Evolutionary conservation across 1,284 basidiomycete species (phyloP).

Genomic region (Trichosporon sp.): DNA sequence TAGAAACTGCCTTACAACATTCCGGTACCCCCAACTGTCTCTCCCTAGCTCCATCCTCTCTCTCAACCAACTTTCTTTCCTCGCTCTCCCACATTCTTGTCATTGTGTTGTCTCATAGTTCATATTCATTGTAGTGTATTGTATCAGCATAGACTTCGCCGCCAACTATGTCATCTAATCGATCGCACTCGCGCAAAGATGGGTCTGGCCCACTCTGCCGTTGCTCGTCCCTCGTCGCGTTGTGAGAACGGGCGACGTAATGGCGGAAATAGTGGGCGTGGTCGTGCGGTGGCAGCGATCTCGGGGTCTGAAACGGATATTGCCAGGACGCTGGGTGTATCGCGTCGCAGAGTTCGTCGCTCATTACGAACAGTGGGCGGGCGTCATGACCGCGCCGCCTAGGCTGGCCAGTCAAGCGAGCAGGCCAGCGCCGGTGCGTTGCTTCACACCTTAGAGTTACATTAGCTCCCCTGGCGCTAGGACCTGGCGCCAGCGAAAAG

Average conservation of each 20-base stretch:
- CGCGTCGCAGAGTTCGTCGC: not conserved
- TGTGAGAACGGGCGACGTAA: not conserved
- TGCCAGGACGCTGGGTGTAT: not conserved
- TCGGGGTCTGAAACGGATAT: not conserved
- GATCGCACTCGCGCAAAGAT: not conserved
- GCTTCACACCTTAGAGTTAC: not conserved
- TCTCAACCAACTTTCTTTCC: not conserved
- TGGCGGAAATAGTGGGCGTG: not conserved
- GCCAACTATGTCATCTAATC: conserved; percentile 1
- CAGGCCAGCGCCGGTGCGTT: no score
- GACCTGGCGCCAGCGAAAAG: not conserved
- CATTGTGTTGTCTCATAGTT: not conserved
- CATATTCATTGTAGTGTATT: not conserved
- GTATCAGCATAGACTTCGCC: conserved; percentile 2
- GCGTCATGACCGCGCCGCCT: no score
- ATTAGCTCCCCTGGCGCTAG: not conserved
- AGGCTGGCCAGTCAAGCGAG: no score
- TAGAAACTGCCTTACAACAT: not conserved
- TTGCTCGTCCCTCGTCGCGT: not conserved
- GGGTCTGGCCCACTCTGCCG: not conserved
- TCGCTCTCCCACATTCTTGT: not conserved
- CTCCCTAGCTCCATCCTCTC: not conserved
- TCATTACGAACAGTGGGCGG: not conserved
- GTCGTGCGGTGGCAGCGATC: not conserved
- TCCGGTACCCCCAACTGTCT: not conserved